phyloP scores from a whole-genome alignment of 1,139 yeast genomes.

The Hanseniaspora sp. region DNA sequence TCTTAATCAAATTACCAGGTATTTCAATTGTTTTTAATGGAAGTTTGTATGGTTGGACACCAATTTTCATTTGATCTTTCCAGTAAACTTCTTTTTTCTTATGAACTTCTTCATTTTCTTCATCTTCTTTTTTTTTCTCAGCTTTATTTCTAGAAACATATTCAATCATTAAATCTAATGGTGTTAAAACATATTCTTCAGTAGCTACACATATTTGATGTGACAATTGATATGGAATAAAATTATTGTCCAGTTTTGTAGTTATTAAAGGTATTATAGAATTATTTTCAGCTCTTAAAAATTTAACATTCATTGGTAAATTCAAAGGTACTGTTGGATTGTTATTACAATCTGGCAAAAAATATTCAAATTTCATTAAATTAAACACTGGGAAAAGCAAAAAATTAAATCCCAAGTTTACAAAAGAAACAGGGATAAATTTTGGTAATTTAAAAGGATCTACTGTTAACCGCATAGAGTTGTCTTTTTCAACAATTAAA shows the following conservation, averaged over 20 bases:
- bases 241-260: neutral
- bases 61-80: constrained; percentile 8
- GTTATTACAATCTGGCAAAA: constrained; percentile 2
- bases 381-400: neutral
- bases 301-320: constrained; percentile 1
- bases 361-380: neutral
- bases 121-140: neutral
- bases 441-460: constrained; percentile 1
- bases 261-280: neutral
- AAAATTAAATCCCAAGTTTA: neutral
- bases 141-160: constrained; percentile 12
- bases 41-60: neutral
- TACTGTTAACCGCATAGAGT: neutral
- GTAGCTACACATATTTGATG: constrained; percentile 10
- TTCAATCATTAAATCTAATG: constrained; percentile 14
- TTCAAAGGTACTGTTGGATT: neutral
- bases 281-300: neutral
- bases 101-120: neutral
- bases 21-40: neutral
- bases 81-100: neutral
- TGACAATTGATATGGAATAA: constrained; percentile 10
- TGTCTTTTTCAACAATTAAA: neutral
- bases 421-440: neutral
- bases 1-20: neutral
- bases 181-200: constrained; percentile 11